Conservation (phyloP, 495 filamentous ascomycete species). For the Lasiosphaeris hirsuta region DNA sequence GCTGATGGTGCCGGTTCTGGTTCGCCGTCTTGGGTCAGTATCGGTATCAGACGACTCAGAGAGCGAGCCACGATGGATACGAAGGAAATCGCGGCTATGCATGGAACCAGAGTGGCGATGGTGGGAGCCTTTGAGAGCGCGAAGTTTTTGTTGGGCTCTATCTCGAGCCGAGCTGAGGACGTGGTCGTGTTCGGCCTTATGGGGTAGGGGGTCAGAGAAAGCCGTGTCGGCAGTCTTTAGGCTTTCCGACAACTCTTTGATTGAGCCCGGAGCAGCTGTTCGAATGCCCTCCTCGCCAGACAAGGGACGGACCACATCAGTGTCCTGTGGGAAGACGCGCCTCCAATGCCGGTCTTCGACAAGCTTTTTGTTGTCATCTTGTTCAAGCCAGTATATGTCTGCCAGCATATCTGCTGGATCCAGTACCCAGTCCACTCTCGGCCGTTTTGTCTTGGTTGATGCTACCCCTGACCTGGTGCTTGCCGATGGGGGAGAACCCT, state of each 20-base stretch:
- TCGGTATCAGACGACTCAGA: conserved; percentile 49
- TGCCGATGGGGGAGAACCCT: conserved; percentile 31
- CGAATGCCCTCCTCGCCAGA: conserved; percentile 20
- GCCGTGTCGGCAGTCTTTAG: conserved; percentile 13
- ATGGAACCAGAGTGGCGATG: conserved; percentile 42
- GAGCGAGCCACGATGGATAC: conserved; percentile 37
- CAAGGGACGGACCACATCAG: conserved; percentile 22
- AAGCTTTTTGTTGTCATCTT: conserved; percentile 66
- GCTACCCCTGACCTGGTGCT: conserved; percentile 27
- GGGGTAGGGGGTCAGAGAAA: conserved; percentile 13
- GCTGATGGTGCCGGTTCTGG: conserved; percentile 35
- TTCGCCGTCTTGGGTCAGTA: conserved; percentile 37
- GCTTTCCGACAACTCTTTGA: conserved; percentile 20
- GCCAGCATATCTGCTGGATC: conserved; percentile 77
- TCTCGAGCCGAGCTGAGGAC: conserved; percentile 36
- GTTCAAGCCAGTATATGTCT: conserved; percentile 82
- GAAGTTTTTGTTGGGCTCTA: conserved; percentile 47
- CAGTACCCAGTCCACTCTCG: conserved; percentile 75
- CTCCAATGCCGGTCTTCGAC: conserved; percentile 72
- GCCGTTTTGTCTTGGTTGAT: conserved; percentile 53
- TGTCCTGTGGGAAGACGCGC: conserved; percentile 57
- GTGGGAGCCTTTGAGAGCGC: conserved; percentile 46
- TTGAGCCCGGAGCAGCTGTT: conserved; percentile 20
- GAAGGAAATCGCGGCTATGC: conserved; percentile 38
- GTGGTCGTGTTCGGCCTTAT: conserved; percentile 29